phyloP scores from a whole-genome alignment of 331 rosid genomes.

The Telfairia occidentalis region DNA sequence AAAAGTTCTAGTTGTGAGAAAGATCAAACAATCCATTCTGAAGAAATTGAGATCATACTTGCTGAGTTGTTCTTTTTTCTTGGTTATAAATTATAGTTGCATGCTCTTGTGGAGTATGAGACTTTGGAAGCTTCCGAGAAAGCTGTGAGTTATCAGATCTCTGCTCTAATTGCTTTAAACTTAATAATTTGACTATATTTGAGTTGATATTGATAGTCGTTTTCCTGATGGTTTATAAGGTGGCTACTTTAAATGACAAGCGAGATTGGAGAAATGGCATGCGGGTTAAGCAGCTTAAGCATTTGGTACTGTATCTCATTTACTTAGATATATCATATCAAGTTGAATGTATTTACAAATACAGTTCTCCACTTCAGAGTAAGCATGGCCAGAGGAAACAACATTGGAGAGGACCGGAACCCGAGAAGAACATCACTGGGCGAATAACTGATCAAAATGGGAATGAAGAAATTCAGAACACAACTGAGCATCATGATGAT shows the following conservation, averaged over 20 bases:
- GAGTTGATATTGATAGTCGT: slow-evolving; percentile 4
- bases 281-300: slow-evolving; percentile 77
- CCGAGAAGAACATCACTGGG: slow-evolving; percentile 45
- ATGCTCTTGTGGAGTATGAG: slow-evolving; percentile 85
- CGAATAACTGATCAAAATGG: slow-evolving; percentile 40
- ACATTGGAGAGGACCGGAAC: slow-evolving; percentile 44
- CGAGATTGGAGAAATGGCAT: slow-evolving; percentile 94
- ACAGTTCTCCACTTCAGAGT: slow-evolving; percentile 31
- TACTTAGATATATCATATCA: background rate
- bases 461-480: slow-evolving; percentile 48
- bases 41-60: too few species aligned
- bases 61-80: background rate
- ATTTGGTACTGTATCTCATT: slow-evolving; percentile 31
- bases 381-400: slow-evolving; percentile 65
- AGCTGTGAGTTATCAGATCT: slow-evolving; percentile 57
- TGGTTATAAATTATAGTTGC: slow-evolving; percentile 35
- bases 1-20: too few species aligned
- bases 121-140: slow-evolving; percentile 79
- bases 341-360: slow-evolving; percentile 12
- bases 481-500: slow-evolving; percentile 50
- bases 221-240: slow-evolving; percentile 32
- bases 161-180: background rate
- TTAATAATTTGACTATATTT: background rate
- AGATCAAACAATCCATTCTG: background rate
- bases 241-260: slow-evolving; percentile 56